These are phyloP conservation scores for Lolium perenne DNA, from an alignment of 176 grass and related monocot genomes.

Conservation along the genomic window DNA sequence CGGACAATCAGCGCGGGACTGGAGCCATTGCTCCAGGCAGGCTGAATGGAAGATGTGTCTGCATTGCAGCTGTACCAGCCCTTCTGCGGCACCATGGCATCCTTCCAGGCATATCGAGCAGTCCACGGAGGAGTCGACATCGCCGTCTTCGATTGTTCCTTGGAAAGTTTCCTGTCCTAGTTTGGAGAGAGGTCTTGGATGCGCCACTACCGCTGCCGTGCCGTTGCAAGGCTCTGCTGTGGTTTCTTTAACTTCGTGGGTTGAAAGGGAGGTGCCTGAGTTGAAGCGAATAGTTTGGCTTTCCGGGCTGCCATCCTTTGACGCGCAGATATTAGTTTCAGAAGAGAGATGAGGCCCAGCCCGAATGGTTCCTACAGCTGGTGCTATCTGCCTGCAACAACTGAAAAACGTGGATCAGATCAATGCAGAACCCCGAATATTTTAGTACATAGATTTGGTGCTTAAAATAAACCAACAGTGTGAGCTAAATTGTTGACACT, in stretches of 20 bases:
- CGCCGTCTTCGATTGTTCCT: background rate
- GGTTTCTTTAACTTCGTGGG: background rate
- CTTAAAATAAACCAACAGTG: background rate
- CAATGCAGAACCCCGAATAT: background rate
- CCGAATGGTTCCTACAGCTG: background rate
- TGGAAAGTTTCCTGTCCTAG: background rate
- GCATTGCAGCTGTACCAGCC: slow-evolving; percentile 44
- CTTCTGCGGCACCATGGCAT: slow-evolving; percentile 17
- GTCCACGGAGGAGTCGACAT: background rate
- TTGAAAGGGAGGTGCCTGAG: background rate
- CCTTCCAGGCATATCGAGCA: slow-evolving; percentile 57
- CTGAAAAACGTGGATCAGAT: background rate
- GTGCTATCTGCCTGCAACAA: slow-evolving; percentile 1
- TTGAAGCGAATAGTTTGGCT: background rate
- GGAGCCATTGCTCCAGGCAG: slow-evolving; percentile 51
- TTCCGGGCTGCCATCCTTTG: background rate
- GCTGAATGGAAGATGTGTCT: slow-evolving; percentile 53
- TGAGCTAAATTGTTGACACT: background rate
- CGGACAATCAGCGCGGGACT: slow-evolving; percentile 44
- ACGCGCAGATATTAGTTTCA: background rate
- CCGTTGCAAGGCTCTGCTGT: background rate
- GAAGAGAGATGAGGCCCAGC: background rate
- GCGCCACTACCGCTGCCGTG: background rate
- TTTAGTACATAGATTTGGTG: background rate
- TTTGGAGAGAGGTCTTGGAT: background rate